Evolutionary conservation across 345 rosid species (phyloP), one percentile per base, ranked within the genome.

Genomic region (Viola odorata): DNA sequence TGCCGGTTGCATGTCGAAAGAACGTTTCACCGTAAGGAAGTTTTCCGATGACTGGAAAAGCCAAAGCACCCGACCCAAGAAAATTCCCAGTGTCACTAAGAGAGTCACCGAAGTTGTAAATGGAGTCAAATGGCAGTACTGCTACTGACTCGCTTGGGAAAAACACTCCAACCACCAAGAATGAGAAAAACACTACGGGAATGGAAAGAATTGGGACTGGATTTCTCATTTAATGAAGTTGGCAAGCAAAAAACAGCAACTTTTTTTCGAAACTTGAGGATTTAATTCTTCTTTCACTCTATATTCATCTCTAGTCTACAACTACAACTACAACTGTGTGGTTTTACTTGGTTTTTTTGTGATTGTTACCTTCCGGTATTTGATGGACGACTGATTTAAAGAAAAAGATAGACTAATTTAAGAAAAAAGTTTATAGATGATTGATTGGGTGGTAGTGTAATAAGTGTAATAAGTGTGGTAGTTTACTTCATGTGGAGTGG

Each of bases 41-140:
- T 60, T 66, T 76, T 8, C 74, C 83, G n/a, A 86, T 75, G 48
- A 67, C 70, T 0, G 87, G 94, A 65, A 74, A 76, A 12, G 72
- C 60, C 0, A 67, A 57, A 40, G 80, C 84, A 15, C 84, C 81
- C 36, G 94, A 80, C 15, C 60, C 70, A 5, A 89, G 82, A 55
- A 75, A 78, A 67, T 89, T 86, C 12, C 94, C 96, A 0, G 89
- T 82, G 69, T 86, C 96, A 51, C 94, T 89, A 37, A 86, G 69
- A 37, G 96, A 89, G 75, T 89, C 94, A 0, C 96, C 96, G 3
- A 89, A 86, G 69, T 86, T 86, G 70, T 81, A 89, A 14, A 89
- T 81, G 1, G 88, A 72, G n/a, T 86, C 78, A 55, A 80, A 89
- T 16, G 67, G 71, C 13, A n/a, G 65, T 10, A 4, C 6, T 9